Base-by-base conservation (phyloP, 345 rosid species). In the Carallia pectinifolia region DNA sequence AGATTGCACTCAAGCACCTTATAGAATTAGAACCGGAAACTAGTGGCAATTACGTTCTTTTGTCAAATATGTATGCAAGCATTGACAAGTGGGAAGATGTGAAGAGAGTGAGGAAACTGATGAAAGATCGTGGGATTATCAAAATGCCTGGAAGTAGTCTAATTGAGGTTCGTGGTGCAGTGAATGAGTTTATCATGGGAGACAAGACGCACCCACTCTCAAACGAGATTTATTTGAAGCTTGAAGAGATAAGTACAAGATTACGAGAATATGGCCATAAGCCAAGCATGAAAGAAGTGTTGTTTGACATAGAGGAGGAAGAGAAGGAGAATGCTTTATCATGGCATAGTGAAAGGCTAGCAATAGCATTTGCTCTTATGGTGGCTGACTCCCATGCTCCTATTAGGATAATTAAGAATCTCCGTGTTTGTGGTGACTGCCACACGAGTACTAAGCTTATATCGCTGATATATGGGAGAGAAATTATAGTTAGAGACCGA, bases 1-100 rank as follows among this genome's bases (percentile, higher is more conserved):
- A 86, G 53, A 33, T 73, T 71, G 88, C 91, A 0, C 69, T 78
- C 30, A 80, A 85, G 53, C 79, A 84, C 56, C 79, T 90, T 48
- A 53, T 82, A 50, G 80, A 80, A 72, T 76, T 88, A 58, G 91
- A 86, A 72, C 71, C 81, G 0, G 80, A 84, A 67, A 85, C 76
- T 53, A 82, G 93, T 53, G 91, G 93, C 52, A 84, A 86, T 55
- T 88, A 82, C 63, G 90, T 88, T 19, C 81, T 85, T 63, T 79
- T 90, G 29, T 88, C 96, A 13, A 88, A 88, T 67, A 77, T 88
- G 70, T 90, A 88, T 19, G 90, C 90, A 40, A 81, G 81, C 18
- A 71, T 67, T 63, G 44, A 80, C 70, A 83, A 80, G 75, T 86
- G 93, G 91, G 81, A 74, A 72, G 87, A 85, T 65, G 91, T 81